A percentile compares a stretch with the other conserved stretches of the same genome.
Evolutionary conservation across 176 grass and related monocot species (phyloP).

Genomic region (Cenchrus purpureus): DNA sequence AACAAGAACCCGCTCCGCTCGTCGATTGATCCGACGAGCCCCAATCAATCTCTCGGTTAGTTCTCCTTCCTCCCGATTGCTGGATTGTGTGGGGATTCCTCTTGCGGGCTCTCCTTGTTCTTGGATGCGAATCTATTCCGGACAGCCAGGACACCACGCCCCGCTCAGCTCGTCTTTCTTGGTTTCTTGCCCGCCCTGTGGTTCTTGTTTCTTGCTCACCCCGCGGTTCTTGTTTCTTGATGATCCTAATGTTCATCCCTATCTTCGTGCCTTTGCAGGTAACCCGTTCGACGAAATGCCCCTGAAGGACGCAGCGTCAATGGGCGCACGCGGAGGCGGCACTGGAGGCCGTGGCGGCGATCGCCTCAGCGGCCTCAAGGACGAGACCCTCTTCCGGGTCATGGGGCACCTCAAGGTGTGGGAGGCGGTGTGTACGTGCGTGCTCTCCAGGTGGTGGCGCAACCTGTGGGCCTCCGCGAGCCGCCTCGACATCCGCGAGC

Average conservation of each 20-base stretch:
- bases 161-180: not conserved
- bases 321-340: not conserved
- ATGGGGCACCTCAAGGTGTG: constrained; percentile 29
- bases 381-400: not conserved
- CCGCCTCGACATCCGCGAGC: constrained; percentile 33
- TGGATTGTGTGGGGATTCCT: too few species aligned
- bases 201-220: not conserved
- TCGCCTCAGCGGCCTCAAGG: constrained; percentile 6
- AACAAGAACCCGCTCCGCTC: too few species aligned
- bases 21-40: too few species aligned
- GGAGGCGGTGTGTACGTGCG: constrained; percentile 33
- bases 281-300: constrained; percentile 35
- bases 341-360: not conserved
- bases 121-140: too few species aligned
- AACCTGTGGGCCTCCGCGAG: constrained; percentile 14
- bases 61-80: too few species aligned
- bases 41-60: too few species aligned
- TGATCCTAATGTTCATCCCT: not conserved
- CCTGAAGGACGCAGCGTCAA: not conserved
- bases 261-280: not conserved
- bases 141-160: not conserved
- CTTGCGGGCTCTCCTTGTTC: too few species aligned
- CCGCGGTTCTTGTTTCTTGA: not conserved
- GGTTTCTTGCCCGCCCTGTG: not conserved
- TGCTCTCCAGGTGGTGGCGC: constrained; percentile 12